These are phyloP conservation scores for Orbilia quercus DNA, from an alignment of 2,329 filamentous ascomycete species.

Conservation along the genomic window DNA sequence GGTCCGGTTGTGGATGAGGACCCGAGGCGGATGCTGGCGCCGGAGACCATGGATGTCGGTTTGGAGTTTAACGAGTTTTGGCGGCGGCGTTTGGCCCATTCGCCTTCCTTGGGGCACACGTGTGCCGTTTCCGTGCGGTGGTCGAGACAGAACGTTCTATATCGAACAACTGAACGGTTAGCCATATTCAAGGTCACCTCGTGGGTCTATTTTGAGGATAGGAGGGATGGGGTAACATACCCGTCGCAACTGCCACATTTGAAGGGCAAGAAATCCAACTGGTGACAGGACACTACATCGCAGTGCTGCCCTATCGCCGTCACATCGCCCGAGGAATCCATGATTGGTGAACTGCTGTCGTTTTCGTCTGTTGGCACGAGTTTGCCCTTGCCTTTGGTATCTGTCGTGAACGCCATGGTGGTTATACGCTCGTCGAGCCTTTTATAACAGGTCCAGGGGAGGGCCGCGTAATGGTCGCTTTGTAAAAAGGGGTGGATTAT, in stretches of 20 bases:
- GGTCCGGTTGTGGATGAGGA: constrained; percentile 64
- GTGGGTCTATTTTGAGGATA: too few species aligned
- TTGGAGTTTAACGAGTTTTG: constrained; percentile 60
- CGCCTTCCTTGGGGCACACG: constrained; percentile 72
- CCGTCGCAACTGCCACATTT: constrained; percentile 85
- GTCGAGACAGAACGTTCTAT: constrained; percentile 86
- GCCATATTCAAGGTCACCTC: too few species aligned
- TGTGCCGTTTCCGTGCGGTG: constrained; percentile 89
- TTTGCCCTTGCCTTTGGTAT: constrained; percentile 51
- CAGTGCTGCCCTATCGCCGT: constrained; percentile 90
- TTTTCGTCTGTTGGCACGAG: constrained; percentile 54
- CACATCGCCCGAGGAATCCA: constrained; percentile 71
- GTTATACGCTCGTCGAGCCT: background rate
- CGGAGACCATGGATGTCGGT: constrained; percentile 48
- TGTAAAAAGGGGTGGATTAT: constrained; percentile 21
- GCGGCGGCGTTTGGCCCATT: constrained; percentile 70
- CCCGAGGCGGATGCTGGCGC: constrained; percentile 69
- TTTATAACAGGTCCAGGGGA: constrained; percentile 21
- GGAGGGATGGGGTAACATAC: constrained; percentile 61
- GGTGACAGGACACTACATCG: constrained; percentile 88
- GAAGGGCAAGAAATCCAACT: constrained; percentile 96
- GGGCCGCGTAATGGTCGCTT: constrained; percentile 53
- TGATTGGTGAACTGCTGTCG: constrained; percentile 54
- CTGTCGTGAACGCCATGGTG: constrained; percentile 51
- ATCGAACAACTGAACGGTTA: background rate